These are phyloP conservation scores for Candolleomyces eurysporus DNA, from an alignment of 768 basidiomycete genomes.

Conservation along the genomic window DNA sequence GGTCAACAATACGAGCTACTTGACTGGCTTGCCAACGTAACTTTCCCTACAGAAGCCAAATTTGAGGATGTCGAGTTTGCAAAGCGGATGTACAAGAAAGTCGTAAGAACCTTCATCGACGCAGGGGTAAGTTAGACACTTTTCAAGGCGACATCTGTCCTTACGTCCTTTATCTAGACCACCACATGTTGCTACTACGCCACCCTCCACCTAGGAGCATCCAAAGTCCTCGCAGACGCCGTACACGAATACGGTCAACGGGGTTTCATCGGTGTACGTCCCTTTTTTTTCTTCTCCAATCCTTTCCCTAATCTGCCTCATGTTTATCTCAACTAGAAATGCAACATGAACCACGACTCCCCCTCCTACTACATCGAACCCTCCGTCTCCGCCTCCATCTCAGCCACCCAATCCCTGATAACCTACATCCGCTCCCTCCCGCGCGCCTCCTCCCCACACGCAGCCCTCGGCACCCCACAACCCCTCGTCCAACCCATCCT, in stretches of 20 bases:
- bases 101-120: slow-evolving; percentile 69
- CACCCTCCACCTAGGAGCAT: slow-evolving; percentile 75
- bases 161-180: too few relatives aligned
- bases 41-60: slow-evolving; percentile 84
- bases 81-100: slow-evolving; percentile 58
- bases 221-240: slow-evolving; percentile 78
- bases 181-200: slow-evolving; percentile 95
- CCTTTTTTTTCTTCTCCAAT: not conserved
- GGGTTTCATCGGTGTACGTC: slow-evolving; percentile 76
- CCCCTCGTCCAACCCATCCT: slow-evolving; percentile 85
- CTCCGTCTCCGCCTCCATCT: slow-evolving; percentile 56
- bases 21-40: slow-evolving; percentile 82
- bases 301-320: not conserved
- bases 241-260: slow-evolving; percentile 68
- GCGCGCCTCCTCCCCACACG: slow-evolving; percentile 20
- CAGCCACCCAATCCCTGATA: slow-evolving; percentile 64
- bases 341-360: slow-evolving; percentile 82
- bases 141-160: too few relatives aligned
- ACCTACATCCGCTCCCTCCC: slow-evolving; percentile 62
- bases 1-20: slow-evolving; percentile 86
- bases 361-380: slow-evolving; percentile 71
- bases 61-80: slow-evolving; percentile 76
- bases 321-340: slow-evolving; percentile 61
- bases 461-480: slow-evolving; percentile 28
- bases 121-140: slow-evolving; percentile 69